These are phyloP conservation scores for Nakazawaea siamensis DNA, from an alignment of 805 yeast genomes.

Conservation along the genomic window DNA sequence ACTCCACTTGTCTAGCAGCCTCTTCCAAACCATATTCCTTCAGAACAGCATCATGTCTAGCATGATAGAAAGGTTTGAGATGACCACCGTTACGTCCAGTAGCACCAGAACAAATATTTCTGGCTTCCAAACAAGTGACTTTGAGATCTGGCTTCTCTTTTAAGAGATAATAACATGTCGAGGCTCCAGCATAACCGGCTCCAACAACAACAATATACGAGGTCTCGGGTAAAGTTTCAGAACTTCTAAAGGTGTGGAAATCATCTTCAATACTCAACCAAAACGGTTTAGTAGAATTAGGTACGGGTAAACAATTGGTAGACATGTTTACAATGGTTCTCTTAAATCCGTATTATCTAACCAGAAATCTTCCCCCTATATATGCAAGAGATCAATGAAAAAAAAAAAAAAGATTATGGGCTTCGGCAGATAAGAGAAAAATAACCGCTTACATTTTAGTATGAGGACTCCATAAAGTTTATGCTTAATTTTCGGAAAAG, in stretches of 20 bases:
- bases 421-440: no score
- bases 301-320: constrained; percentile 12
- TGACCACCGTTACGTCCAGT: constrained; percentile 39
- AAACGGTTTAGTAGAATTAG: constrained; percentile 14
- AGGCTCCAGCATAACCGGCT: constrained; percentile 36
- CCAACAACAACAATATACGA: constrained; percentile 35
- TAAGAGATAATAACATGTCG: constrained; percentile 27
- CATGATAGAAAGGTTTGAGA: constrained; percentile 27
- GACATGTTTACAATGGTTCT: background rate
- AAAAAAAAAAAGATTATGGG: no score
- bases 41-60: constrained; percentile 7
- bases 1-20: constrained; percentile 25
- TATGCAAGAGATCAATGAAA: no score
- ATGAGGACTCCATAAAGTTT: no score
- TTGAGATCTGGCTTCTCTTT: constrained; percentile 17
- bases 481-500: no score
- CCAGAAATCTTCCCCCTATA: no score
- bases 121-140: constrained; percentile 28
- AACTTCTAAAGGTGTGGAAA: constrained; percentile 15
- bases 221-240: constrained; percentile 22
- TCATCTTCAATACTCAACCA: constrained; percentile 17
- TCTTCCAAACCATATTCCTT: constrained; percentile 14
- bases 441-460: no score
- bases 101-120: constrained; percentile 31
- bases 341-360: no score